Conservation (phyloP, 352 stramenopile species). For the Ophiocytium majus region DNA sequence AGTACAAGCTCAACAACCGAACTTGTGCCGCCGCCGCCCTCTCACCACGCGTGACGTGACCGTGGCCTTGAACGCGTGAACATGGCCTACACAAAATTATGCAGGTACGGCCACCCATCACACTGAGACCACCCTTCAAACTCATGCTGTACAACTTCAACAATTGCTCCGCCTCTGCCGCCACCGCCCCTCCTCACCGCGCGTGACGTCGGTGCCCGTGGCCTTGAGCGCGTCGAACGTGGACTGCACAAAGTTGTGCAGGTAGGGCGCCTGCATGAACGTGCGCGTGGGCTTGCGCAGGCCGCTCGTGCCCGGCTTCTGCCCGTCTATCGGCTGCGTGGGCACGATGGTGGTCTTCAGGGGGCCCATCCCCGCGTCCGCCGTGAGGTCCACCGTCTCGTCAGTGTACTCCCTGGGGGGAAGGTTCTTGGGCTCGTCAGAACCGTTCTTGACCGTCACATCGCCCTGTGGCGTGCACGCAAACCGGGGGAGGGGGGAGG, state of each 20-base stretch:
- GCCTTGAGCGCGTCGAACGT: slow-evolving; percentile 90
- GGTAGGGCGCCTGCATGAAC: slow-evolving; percentile 85
- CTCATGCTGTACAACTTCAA: no score
- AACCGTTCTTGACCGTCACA: slow-evolving; percentile 91
- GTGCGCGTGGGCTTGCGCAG: slow-evolving; percentile 98
- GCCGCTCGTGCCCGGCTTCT: slow-evolving; percentile 93
- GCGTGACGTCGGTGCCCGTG: slow-evolving; percentile 83
- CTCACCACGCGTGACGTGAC: slow-evolving; percentile 84
- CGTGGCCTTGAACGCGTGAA: slow-evolving; percentile 88
- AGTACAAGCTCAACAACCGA: no score
- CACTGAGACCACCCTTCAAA: no score
- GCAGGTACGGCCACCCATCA: slow-evolving; percentile 96
- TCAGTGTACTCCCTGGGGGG: slow-evolving; percentile 86
- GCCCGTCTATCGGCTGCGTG: slow-evolving; percentile 69
- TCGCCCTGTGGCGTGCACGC: no score
- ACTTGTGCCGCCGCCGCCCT: no score
- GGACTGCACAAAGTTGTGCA: slow-evolving; percentile 97
- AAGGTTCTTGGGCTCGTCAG: slow-evolving; percentile 89
- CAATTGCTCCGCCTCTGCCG: no score
- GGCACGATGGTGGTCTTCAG: slow-evolving; percentile 59
- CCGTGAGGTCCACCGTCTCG: slow-evolving; percentile 88
- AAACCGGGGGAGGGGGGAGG: no score
- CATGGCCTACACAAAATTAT: slow-evolving; percentile 96
- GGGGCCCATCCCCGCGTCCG: slow-evolving; percentile 78
- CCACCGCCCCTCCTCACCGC: no score